phyloP scores from a whole-genome alignment of 345 rosid species.

The Eucalyptus sp. region DNA sequence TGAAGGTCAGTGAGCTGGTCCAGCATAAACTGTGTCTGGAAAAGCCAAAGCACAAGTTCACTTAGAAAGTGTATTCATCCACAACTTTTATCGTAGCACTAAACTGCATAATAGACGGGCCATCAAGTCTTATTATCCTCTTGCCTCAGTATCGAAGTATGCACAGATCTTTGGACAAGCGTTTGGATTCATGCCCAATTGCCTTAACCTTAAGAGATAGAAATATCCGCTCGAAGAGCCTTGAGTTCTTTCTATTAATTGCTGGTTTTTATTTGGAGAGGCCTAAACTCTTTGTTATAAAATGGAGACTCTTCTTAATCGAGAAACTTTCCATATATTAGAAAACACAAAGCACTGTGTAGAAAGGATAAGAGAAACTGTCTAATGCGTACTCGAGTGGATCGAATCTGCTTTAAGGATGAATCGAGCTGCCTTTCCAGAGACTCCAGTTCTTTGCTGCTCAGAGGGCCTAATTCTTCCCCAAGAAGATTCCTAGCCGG shows the following conservation, averaged over 20 bases:
- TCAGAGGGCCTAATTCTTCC: conserved; percentile 84
- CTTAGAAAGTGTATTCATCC: neutral
- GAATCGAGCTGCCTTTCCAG: conserved; percentile 94
- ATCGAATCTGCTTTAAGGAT: conserved; percentile 84
- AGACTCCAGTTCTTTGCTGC: conserved; percentile 81
- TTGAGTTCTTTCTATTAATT: neutral
- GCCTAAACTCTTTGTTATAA: neutral
- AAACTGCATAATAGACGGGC: neutral
- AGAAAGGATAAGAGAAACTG: neutral
- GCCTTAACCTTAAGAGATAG: neutral
- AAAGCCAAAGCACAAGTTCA: neutral
- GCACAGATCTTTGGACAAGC: neutral
- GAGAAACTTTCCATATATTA: neutral
- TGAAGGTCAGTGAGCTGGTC: conserved; percentile 94
- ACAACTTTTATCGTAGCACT: neutral
- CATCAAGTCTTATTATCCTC: neutral
- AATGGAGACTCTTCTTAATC: neutral
- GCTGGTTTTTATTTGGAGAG: neutral
- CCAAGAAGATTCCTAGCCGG: conserved; percentile 65
- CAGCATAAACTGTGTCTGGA: conserved; percentile 83
- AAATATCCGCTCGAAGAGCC: neutral
- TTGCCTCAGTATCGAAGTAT: neutral
- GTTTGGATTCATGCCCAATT: neutral
- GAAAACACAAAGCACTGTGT: neutral
- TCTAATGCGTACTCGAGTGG: conserved; percentile 43